These are phyloP conservation scores for Solanum ossicruentum DNA, from an alignment of 257 asterid genomes.

Conservation along the genomic window DNA sequence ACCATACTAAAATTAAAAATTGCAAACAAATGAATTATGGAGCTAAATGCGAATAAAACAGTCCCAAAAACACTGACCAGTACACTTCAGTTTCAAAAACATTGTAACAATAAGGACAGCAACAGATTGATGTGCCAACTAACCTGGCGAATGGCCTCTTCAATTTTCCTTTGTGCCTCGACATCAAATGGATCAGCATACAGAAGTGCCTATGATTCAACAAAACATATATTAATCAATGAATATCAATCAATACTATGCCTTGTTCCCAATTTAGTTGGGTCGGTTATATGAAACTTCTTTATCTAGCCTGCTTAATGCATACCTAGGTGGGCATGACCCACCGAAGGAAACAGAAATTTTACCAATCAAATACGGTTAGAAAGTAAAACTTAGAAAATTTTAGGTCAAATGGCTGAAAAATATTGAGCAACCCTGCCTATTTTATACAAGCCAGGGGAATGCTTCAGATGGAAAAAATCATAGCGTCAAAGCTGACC, in stretches of 20 bases:
- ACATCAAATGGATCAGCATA: constrained; percentile 98
- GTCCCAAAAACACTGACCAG: background rate
- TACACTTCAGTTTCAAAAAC: background rate
- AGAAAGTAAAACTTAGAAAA: background rate
- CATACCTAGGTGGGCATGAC: background rate
- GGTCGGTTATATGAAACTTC: background rate
- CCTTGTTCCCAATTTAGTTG: background rate
- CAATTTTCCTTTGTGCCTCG: constrained; percentile 94
- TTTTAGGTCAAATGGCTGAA: background rate
- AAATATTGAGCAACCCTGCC: background rate
- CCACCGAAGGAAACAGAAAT: background rate
- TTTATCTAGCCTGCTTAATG: background rate
- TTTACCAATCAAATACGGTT: background rate
- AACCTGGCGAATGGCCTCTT: constrained; percentile 90
- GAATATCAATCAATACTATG: background rate
- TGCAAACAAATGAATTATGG: background rate
- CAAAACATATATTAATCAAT: background rate
- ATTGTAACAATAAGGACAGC: background rate
- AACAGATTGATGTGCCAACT: background rate
- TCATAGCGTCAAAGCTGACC: background rate
- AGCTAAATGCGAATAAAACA: background rate
- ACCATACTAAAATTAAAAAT: background rate
- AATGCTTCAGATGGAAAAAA: background rate
- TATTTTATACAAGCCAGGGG: background rate
- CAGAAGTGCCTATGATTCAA: constrained; percentile 52